Base-by-base conservation (phyloP, 2,329 filamentous ascomycete genomes). In the Alternaria brassicicola region DNA sequence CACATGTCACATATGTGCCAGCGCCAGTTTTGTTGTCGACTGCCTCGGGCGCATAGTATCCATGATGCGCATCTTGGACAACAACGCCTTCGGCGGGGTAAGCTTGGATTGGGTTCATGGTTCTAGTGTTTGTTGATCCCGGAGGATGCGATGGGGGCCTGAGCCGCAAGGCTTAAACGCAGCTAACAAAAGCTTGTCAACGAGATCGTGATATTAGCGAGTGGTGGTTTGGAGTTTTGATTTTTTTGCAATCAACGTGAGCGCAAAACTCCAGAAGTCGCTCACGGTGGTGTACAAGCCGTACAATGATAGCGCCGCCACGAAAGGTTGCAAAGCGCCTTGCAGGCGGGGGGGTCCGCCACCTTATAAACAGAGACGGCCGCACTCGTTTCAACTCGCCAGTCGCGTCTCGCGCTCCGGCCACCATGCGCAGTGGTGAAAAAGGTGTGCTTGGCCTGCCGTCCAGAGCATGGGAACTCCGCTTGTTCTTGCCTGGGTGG, bases 251-350 rank as follows among this genome's bases (percentile, higher is more conserved):
- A 42, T 57, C 55, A 67, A 65, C 69, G 72, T 67, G 73, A 76
- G 72, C 76, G 76, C 76, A 78, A 78, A 78, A 76, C 76, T 76
- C 76, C 75, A 65, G 39, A 78, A 78, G 76, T 78, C 76, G 76
- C 76, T 71, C 74, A 75, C 74, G 69, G 65, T 58, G 42, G 36
- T 45, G 38, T 62, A 59, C 45, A 57, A 30, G 43, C 10, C 17
- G 31, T 36, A 30, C 38, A 55, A 55, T 45, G 31, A 58, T 45
- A 39, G 59, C 57, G 31, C 47, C 39, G 65, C 47, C 39, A 63
- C 25, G 42, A 41, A 35, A 45, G 57, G 39, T 23, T 42, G 30
- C 41, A 46, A 49, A 59, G 25, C 47, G 46, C 13, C 33, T 25
- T 38, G n/a, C 9, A 35, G 49, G 43, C 25, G 57, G 62, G 57